phyloP scores from a whole-genome alignment of 495 filamentous ascomycete species.

The Clavariopsis aquatica region DNA sequence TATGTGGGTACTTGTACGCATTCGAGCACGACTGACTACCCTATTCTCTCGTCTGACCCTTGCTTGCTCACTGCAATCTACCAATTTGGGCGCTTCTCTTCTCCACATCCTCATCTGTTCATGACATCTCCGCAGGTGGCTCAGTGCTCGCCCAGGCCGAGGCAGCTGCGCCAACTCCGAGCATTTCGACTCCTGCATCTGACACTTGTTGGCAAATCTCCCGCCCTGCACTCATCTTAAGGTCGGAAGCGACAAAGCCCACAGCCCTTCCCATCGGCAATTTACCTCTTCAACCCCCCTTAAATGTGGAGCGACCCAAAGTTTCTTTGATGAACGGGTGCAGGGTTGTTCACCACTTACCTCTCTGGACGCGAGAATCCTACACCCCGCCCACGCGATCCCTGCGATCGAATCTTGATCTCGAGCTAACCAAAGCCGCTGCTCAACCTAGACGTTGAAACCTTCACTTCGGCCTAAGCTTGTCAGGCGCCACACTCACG shows the following conservation, averaged over 20 bases:
- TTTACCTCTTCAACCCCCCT: not conserved
- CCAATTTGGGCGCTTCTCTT: not conserved
- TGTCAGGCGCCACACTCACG: slow-evolving; percentile 25
- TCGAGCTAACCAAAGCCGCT: slow-evolving; percentile 10
- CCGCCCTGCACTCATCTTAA: not conserved
- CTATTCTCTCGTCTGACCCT: not conserved
- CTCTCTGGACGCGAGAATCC: not conserved
- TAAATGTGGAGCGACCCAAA: not conserved
- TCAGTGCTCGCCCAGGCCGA: not conserved
- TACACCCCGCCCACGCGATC: not conserved
- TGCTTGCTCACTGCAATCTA: not conserved
- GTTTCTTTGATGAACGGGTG: slow-evolving; percentile 29
- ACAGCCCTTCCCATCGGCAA: not conserved
- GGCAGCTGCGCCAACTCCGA: not conserved
- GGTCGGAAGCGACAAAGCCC: not conserved
- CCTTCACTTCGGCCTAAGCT: not conserved
- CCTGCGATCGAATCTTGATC: slow-evolving; percentile 1
- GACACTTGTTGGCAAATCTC: not conserved
- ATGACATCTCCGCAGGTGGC: not conserved
- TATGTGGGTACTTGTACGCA: not conserved
- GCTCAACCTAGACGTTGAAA: slow-evolving; percentile 1
- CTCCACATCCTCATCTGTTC: not conserved
- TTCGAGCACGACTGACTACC: not conserved
- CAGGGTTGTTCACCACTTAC: slow-evolving; percentile 21
- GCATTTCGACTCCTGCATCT: not conserved